Percentiles rank a stretch among this genome's conserved stretches.
phyloP scores from a whole-genome alignment of 495 filamentous ascomycete species.

The Aspergillus sclerotioniger region DNA sequence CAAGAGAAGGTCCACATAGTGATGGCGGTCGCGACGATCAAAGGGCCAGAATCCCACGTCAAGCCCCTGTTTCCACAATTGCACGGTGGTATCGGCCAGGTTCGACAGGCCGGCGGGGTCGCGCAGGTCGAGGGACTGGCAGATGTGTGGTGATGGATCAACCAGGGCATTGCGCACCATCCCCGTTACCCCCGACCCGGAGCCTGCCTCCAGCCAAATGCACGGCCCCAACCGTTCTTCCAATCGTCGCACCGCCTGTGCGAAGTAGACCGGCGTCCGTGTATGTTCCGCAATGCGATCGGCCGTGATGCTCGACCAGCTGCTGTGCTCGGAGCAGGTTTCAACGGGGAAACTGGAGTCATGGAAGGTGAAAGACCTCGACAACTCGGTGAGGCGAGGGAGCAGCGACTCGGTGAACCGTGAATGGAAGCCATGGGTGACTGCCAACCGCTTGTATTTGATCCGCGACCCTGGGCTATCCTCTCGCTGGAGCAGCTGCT shows the following conservation, averaged over 20 bases:
- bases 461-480: constrained; percentile 15
- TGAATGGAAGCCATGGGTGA: constrained; percentile 55
- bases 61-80: constrained; percentile 47
- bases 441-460: constrained; percentile 37
- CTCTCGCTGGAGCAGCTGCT: too few relatives aligned
- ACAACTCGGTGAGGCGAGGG: constrained; percentile 24
- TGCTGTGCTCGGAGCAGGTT: constrained; percentile 27
- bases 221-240: constrained; percentile 26
- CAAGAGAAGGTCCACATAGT: constrained; percentile 35
- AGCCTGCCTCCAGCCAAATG: constrained; percentile 53
- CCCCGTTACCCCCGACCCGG: constrained; percentile 41
- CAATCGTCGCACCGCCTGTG: constrained; percentile 44
- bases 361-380: constrained; percentile 25
- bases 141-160: background rate
- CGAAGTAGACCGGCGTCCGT: constrained; percentile 50
- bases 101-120: too few relatives aligned
- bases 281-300: constrained; percentile 39
- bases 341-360: constrained; percentile 31
- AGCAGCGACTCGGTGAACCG: constrained; percentile 39
- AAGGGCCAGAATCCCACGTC: constrained; percentile 46
- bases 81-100: constrained; percentile 37
- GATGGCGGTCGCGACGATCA: constrained; percentile 32
- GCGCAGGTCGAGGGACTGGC: too few relatives aligned
- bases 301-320: constrained; percentile 15
- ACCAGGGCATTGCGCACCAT: constrained; percentile 40